Evolutionary conservation across 345 rosid species (phyloP).

Genomic region (Eucalyptus grandis): DNA sequence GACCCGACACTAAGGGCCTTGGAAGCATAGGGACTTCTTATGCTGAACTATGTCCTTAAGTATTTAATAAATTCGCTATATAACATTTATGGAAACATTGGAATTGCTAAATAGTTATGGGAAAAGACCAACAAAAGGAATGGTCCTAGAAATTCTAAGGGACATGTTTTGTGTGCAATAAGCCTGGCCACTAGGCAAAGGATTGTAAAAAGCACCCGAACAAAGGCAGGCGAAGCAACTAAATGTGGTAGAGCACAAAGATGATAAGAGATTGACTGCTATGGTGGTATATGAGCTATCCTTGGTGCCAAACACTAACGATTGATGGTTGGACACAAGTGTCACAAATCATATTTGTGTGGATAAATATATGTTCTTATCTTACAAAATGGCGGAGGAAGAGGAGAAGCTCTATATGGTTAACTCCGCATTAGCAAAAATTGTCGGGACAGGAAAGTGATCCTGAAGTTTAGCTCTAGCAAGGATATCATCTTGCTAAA

Average conservation of each 20-base stretch:
- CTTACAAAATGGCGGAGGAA: too few relatives aligned
- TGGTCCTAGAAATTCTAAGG: neutral
- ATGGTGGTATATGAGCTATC: neutral
- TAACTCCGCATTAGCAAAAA: neutral
- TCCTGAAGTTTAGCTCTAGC: fast-evolving
- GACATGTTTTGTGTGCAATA: neutral
- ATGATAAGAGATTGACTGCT: neutral
- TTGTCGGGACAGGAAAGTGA: neutral
- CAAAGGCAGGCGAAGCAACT: neutral
- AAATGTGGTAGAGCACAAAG: neutral
- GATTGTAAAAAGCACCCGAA: neutral
- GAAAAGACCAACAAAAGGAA: neutral
- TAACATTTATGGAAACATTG: too few relatives aligned
- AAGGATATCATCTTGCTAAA: neutral
- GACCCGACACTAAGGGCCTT: too few relatives aligned
- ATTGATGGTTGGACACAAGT: neutral
- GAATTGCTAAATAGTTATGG: too few relatives aligned
- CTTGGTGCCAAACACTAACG: neutral
- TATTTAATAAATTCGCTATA: too few relatives aligned
- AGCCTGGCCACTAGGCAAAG: neutral
- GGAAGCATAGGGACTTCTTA: too few relatives aligned
- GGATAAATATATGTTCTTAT: too few relatives aligned
- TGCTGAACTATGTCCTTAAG: too few relatives aligned
- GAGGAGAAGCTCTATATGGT: neutral
- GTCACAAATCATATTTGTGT: neutral